These are phyloP conservation scores for Cutaneotrichosporon arboriforme DNA, from an alignment of 1,284 basidiomycete genomes.

Conservation along the genomic window DNA sequence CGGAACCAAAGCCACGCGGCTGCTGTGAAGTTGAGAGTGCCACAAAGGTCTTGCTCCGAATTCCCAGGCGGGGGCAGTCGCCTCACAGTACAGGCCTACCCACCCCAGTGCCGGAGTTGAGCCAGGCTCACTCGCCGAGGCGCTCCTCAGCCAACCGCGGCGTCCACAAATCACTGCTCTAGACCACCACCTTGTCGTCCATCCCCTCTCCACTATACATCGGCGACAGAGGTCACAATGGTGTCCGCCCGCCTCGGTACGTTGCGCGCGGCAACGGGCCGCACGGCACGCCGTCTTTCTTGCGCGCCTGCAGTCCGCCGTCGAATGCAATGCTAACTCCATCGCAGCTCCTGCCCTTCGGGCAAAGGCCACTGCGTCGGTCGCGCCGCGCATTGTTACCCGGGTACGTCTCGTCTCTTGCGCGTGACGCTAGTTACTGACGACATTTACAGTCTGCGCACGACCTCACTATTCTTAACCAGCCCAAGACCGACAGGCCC, in stretches of 20 bases:
- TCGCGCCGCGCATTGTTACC: constrained; percentile 15
- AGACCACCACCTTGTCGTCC: constrained; percentile 3
- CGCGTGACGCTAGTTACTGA: neutral
- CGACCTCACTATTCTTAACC: constrained; percentile 40
- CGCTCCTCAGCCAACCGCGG: constrained; percentile 10
- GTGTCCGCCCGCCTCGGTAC: constrained; percentile 30
- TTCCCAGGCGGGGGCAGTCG: neutral
- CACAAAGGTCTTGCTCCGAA: neutral
- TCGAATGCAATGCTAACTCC: constrained; percentile 3
- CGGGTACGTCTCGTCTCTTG: constrained; percentile 9
- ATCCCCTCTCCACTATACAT: constrained; percentile 5
- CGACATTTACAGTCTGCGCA: constrained; percentile 33
- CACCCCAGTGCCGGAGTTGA: neutral
- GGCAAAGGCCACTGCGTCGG: constrained; percentile 21
- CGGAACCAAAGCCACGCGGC: constrained; percentile 1
- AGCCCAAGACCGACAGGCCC: constrained; percentile 25
- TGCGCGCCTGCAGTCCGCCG: no score
- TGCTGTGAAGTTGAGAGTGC: neutral
- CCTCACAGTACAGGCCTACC: neutral
- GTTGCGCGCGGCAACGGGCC: neutral
- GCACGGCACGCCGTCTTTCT: no score
- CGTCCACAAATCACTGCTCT: constrained; percentile 10
- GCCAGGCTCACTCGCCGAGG: no score
- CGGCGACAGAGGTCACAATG: constrained; percentile 22
- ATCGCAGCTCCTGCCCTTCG: constrained; percentile 30